Conservation (phyloP, 106 monocot genomes). For the Vanilla planifolia region DNA sequence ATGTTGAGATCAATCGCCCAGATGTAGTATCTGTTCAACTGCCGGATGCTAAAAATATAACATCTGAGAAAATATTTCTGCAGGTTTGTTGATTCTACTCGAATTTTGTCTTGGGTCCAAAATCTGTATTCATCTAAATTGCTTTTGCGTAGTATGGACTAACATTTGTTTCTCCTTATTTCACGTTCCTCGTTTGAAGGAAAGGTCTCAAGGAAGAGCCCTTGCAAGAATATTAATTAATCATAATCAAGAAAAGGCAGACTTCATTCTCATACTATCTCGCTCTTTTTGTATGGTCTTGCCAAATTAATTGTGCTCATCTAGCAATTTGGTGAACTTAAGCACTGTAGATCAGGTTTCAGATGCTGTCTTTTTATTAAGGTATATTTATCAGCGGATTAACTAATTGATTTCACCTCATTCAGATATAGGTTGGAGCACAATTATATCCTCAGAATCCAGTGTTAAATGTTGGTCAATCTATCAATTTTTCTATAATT, state of each 20-base stretch:
- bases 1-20: constrained; percentile 74
- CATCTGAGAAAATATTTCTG: constrained; percentile 32
- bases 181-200: constrained; percentile 26
- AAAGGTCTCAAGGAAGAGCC: constrained; percentile 54
- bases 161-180: not conserved
- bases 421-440: constrained; percentile 77
- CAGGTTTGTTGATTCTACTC: constrained; percentile 33
- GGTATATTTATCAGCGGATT: not conserved
- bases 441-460: constrained; percentile 73
- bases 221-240: constrained; percentile 63
- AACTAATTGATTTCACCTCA: too few species aligned
- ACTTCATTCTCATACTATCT: constrained; percentile 65
- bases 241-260: constrained; percentile 52
- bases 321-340: not conserved
- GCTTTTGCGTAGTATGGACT: too few species aligned
- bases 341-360: not conserved
- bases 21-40: constrained; percentile 55
- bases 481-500: constrained; percentile 57
- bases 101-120: not conserved
- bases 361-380: constrained; percentile 3
- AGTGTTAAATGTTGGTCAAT: constrained; percentile 50
- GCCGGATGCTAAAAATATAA: constrained; percentile 22
- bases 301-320: not conserved
- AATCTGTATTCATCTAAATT: not conserved
- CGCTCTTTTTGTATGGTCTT: not conserved